Percentiles rank a stretch among this genome's conserved stretches.
phyloP scores from a whole-genome alignment of 2,329 filamentous ascomycete species.

The Hansfordia pulvinata region DNA sequence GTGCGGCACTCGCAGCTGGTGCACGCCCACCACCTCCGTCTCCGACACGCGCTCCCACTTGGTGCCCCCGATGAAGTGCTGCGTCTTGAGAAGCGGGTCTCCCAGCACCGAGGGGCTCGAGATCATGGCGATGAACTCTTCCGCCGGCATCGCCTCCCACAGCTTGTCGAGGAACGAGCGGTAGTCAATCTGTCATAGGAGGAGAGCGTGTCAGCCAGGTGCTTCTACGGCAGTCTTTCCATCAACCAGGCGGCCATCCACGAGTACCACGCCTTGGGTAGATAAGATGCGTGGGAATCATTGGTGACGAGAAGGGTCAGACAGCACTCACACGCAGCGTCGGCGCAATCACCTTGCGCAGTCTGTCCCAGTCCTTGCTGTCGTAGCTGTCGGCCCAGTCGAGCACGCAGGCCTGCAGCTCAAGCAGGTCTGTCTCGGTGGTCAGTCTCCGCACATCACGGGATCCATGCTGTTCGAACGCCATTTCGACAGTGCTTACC shows the following conservation, averaged over 20 bases:
- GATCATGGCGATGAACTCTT: slow-evolving; percentile 48
- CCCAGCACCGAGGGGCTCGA: slow-evolving; percentile 42
- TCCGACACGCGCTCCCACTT: slow-evolving; percentile 44
- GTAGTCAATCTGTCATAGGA: slow-evolving; percentile 50
- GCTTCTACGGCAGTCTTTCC: too few relatives aligned
- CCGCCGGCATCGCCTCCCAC: slow-evolving; percentile 47
- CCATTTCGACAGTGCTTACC: neutral
- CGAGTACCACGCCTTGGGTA: slow-evolving; percentile 2
- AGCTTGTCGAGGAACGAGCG: slow-evolving; percentile 44
- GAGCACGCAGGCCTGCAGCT: slow-evolving; percentile 19
- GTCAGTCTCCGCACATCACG: neutral
- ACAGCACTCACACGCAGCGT: slow-evolving; percentile 28
- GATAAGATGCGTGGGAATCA: neutral
- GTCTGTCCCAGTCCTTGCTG: slow-evolving; percentile 48
- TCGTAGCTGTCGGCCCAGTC: slow-evolving; percentile 54
- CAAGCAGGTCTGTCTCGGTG: slow-evolving; percentile 14
- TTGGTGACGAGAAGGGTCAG: neutral
- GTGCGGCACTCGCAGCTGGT: slow-evolving; percentile 48
- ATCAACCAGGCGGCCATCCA: too few relatives aligned
- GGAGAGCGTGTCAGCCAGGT: too few relatives aligned
- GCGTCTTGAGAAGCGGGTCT: slow-evolving; percentile 46
- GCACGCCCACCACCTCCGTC: slow-evolving; percentile 43
- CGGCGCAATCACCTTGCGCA: slow-evolving; percentile 47
- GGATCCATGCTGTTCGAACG: neutral
- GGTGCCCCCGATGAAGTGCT: slow-evolving; percentile 48